Percentiles rank a stretch among this genome's conserved stretches.
Conservation (phyloP, 1,139 yeast genomes). For the Spencermartinsiella ligniputridi region DNA sequence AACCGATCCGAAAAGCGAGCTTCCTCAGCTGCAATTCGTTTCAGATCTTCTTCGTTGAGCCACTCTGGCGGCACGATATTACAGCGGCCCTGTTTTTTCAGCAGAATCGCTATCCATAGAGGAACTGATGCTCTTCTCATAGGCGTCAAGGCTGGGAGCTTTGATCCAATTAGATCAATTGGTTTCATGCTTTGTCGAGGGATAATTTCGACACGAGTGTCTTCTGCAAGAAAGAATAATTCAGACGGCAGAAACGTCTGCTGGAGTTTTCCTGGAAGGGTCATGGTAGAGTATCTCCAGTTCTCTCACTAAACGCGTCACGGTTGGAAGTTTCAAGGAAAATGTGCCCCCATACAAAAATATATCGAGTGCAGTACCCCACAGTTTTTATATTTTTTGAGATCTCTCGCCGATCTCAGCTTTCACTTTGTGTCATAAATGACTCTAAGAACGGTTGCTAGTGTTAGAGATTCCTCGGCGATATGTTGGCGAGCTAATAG, state of each 20-base stretch:
- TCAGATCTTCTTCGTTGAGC: constrained; percentile 60
- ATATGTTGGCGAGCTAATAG: too few relatives aligned
- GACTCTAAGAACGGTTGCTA: too few relatives aligned
- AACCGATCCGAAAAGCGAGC: constrained; percentile 53
- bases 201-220: constrained; percentile 62
- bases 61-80: constrained; percentile 83
- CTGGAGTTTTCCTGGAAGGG: constrained; percentile 55
- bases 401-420: too few relatives aligned
- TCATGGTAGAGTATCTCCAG: too few relatives aligned
- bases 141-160: constrained; percentile 54
- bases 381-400: too few relatives aligned
- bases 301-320: too few relatives aligned
- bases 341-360: too few relatives aligned
- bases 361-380: too few relatives aligned
- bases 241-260: constrained; percentile 71
- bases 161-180: constrained; percentile 53
- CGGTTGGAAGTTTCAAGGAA: too few relatives aligned
- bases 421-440: too few relatives aligned
- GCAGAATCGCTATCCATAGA: constrained; percentile 79
- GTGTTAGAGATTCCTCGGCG: too few relatives aligned
- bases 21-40: constrained; percentile 65
- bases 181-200: constrained; percentile 71
- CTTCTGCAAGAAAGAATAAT: constrained; percentile 80
- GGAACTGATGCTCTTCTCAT: constrained; percentile 72
- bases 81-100: constrained; percentile 83